A percentile compares a stretch with the other conserved stretches of the same genome.
Conservation (phyloP, 192 early-diverging fungal species). For the Podila horticola region DNA sequence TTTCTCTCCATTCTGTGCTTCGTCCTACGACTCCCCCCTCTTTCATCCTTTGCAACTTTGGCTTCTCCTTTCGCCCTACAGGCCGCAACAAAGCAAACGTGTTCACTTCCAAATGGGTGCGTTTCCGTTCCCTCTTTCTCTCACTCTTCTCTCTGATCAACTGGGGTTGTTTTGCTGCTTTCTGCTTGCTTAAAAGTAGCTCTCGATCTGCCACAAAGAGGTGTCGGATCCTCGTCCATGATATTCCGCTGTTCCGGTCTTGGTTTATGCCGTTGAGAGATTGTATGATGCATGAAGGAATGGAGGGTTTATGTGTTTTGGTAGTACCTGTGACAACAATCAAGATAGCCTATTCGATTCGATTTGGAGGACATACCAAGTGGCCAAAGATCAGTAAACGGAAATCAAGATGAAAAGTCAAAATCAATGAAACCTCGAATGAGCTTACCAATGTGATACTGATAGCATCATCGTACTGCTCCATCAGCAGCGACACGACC, state of each 20-base stretch:
- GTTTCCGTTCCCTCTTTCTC: background rate
- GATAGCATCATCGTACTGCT: conserved; percentile 85
- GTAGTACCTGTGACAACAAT: conserved; percentile 56
- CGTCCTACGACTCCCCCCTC: background rate
- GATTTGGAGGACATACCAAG: background rate
- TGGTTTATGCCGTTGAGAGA: no score
- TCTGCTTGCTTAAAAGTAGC: background rate
- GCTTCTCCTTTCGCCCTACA: background rate
- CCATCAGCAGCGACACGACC: conserved; percentile 74
- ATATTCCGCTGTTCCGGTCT: background rate
- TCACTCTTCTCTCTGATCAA: background rate
- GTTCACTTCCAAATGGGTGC: background rate
- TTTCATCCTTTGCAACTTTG: background rate
- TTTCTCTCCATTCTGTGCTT: background rate
- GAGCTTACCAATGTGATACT: conserved; percentile 77
- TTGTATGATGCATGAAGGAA: background rate
- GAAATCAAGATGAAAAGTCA: background rate
- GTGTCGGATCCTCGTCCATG: background rate
- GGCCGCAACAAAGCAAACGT: background rate
- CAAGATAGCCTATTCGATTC: conserved; percentile 42
- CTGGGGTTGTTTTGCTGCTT: no score
- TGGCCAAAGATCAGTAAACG: background rate
- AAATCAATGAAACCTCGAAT: conserved; percentile 1
- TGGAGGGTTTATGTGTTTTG: background rate
- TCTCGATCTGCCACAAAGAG: background rate